These are phyloP conservation scores for Cystofilobasidium ferigula DNA, from an alignment of 768 basidiomycete genomes.

Conservation along the genomic window DNA sequence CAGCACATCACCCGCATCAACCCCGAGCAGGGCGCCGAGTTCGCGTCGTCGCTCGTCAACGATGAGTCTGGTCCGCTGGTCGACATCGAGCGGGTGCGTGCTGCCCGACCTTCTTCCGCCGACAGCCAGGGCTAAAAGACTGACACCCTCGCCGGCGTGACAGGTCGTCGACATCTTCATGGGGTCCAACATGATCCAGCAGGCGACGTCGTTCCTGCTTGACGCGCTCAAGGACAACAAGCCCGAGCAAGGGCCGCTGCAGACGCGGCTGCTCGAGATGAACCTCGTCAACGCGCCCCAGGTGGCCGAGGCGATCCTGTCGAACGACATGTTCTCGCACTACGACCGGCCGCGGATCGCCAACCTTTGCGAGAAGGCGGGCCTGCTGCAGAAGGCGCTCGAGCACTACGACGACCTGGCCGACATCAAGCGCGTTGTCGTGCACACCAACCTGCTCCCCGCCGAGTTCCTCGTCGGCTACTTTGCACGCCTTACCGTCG, in stretches of 20 bases:
- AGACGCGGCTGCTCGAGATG: constrained; percentile 95
- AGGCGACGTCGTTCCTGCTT: constrained; percentile 91
- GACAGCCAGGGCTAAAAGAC: no score
- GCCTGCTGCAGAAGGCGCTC: constrained; percentile 82
- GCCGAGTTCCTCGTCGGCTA: constrained; percentile 95
- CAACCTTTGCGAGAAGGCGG: constrained; percentile 96
- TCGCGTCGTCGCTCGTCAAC: constrained; percentile 86
- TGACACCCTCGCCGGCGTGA: constrained; percentile 1
- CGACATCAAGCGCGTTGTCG: constrained; percentile 98
- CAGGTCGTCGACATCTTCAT: constrained; percentile 97
- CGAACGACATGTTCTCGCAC: constrained; percentile 95
- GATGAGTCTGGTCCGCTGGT: constrained; percentile 86
- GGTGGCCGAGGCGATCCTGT: constrained; percentile 96
- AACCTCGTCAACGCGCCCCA: constrained; percentile 95
- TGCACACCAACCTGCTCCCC: constrained; percentile 74
- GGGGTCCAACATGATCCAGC: constrained; percentile 99
- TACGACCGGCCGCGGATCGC: constrained; percentile 95
- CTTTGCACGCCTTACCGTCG: constrained; percentile 91
- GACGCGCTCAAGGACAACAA: constrained; percentile 98
- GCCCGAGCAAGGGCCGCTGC: constrained; percentile 88
- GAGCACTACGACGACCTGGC: constrained; percentile 96
- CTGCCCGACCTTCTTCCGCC: neutral
- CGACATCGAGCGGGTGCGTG: constrained; percentile 73
- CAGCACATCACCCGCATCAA: constrained; percentile 95
- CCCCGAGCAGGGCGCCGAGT: constrained; percentile 96